Evolutionary conservation across 371 early-diverging fungal genomes (phyloP), one percentile per base, ranked within the genome.

Genomic region (Mortierella sp.): DNA sequence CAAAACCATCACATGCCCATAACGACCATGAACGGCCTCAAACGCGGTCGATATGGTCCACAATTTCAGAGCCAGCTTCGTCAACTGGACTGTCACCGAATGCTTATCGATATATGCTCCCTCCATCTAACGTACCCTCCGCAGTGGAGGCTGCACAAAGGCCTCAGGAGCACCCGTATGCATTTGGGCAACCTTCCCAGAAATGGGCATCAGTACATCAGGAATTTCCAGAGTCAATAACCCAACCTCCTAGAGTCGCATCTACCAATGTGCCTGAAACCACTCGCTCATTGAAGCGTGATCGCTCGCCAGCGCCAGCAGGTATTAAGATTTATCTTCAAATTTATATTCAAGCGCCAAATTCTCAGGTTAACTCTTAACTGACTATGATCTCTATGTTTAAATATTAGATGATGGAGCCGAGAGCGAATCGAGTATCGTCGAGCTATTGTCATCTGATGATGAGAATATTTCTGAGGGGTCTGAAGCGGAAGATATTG

Each of bases 391-490:
- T 45, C 45, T 45, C 51, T 24, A 28, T 55, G 28, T 55, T 51
- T 14, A 58, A 55, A 18, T 28, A 18, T 11, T 30, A 26, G 35
- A 20, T 32, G 58, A 11, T 39, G 24, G 28, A 24, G 59, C 8
- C 5, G 64, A 64, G 10, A 35, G 18, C 20, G 71, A 68, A 35
- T 5, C 32, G 37, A 54, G 51, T 16, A 59, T 70, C 16, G 71
- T 70, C 22, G 76, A 76, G 47, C 30, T 70, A 24, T 35, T 76
- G n/a, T 70, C 76, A 20, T 70, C 71, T 9, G 62, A 68, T 58
- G 73, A 45, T 6, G 68, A 64, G 3, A 20, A 37, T 45, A 20
- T 18, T 26, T 16, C 35, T 4, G 61, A 66, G 26, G 35, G 12
- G 49, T 45, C 26, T 60, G 32, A 32, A 26, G 68, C 11, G 16